These are phyloP conservation scores for Colletotrichum musicola DNA, from an alignment of 2,329 filamentous ascomycete genomes.

Conservation along the genomic window DNA sequence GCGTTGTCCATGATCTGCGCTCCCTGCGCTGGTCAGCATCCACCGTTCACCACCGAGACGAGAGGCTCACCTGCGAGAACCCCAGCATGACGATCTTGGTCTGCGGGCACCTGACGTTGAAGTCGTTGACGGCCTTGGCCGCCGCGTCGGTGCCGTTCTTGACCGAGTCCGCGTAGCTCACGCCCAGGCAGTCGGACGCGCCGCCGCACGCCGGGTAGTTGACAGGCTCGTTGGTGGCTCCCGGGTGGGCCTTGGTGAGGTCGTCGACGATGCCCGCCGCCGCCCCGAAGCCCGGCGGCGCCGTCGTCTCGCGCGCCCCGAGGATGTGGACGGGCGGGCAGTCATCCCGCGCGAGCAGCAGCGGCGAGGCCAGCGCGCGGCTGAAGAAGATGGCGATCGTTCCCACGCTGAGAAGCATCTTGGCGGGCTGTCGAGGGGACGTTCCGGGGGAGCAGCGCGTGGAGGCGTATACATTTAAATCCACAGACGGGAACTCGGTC, in stretches of 20 bases:
- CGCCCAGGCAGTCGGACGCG: conserved; percentile 67
- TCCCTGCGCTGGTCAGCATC: conserved; percentile 54
- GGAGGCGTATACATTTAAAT: conserved; percentile 10
- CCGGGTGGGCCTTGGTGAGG: conserved; percentile 60
- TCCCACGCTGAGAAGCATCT: conserved; percentile 25
- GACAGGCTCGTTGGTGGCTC: conserved; percentile 67
- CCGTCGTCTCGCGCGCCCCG: conserved; percentile 62
- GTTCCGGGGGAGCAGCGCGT: conserved; percentile 6
- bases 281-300: conserved; percentile 65
- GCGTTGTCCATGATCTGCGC: conserved; percentile 75
- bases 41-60: neutral
- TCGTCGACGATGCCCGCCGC: conserved; percentile 63
- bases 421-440: conserved; percentile 3
- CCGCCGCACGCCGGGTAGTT: conserved; percentile 74
- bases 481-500: neutral
- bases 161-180: conserved; percentile 71
- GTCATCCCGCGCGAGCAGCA: conserved; percentile 2
- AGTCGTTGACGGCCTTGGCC: conserved; percentile 69
- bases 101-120: conserved; percentile 67
- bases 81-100: conserved; percentile 71
- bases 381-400: conserved; percentile 16
- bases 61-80: conserved; percentile 67
- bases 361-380: conserved; percentile 22
- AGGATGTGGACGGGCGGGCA: conserved; percentile 60
- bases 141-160: conserved; percentile 69